Evolutionary conservation across 805 yeast species (phyloP).

Genomic region (Zygoascus ofunaensis): DNA sequence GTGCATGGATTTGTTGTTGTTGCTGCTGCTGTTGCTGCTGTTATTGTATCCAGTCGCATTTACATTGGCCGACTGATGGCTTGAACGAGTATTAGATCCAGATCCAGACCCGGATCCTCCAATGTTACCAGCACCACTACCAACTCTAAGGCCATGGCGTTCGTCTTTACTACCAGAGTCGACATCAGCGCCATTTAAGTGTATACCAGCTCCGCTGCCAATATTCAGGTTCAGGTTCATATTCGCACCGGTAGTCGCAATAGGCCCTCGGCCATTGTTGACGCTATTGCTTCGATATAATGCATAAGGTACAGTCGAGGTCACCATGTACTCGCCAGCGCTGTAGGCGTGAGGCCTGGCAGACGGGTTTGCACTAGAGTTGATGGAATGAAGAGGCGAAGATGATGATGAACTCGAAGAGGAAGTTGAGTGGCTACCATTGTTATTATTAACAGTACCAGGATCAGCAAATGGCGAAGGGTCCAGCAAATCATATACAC

Average conservation of each 20-base stretch:
- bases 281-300: neutral
- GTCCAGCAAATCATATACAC: slow-evolving; percentile 6
- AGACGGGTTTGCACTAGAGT: neutral
- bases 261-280: neutral
- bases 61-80: too few relatives aligned
- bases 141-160: neutral
- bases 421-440: neutral
- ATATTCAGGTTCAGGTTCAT: neutral
- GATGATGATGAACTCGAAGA: neutral
- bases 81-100: too few relatives aligned
- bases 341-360: too few relatives aligned
- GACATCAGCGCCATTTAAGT: neutral
- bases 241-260: neutral
- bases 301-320: neutral
- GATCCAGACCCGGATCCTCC: neutral
- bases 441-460: neutral
- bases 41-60: too few relatives aligned
- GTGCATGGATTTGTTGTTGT: too few relatives aligned
- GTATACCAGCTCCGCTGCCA: neutral
- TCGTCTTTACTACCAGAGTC: neutral
- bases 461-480: slow-evolving; percentile 6
- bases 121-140: neutral
- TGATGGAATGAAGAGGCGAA: neutral
- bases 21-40: slow-evolving; percentile 5
- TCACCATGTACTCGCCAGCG: too few relatives aligned